phyloP scores from a whole-genome alignment of 2,329 filamentous ascomycete species.

The Fonsecaea erecta region DNA sequence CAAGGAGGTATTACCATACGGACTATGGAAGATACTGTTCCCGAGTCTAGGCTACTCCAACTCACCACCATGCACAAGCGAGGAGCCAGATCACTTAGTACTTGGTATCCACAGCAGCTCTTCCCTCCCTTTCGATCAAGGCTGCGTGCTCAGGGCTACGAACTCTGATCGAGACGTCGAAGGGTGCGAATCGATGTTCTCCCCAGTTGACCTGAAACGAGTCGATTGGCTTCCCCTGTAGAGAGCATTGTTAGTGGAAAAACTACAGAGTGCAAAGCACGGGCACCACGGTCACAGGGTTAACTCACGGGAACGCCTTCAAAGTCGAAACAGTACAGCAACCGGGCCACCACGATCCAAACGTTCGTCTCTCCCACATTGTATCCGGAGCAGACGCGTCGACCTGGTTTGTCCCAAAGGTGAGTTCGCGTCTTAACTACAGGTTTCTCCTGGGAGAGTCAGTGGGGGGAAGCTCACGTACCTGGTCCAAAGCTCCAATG shows the following conservation, averaged over 20 bases:
- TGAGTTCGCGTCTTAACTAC: background rate
- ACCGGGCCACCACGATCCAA: constrained; percentile 27
- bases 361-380: constrained; percentile 33
- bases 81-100: constrained; percentile 16
- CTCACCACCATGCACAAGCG: background rate
- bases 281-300: background rate
- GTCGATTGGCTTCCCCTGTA: constrained; percentile 27
- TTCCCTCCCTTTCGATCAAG: constrained; percentile 33
- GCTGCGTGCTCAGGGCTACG: constrained; percentile 35
- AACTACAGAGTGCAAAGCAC: background rate
- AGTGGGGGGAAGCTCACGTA: constrained; percentile 4
- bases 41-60: background rate
- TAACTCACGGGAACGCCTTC: constrained; percentile 25
- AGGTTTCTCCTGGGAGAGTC: background rate
- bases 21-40: background rate
- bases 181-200: constrained; percentile 38
- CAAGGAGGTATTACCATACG: background rate
- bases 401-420: constrained; percentile 9
- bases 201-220: constrained; percentile 25
- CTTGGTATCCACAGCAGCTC: constrained; percentile 25
- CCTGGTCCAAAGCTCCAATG: constrained; percentile 38
- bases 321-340: constrained; percentile 35
- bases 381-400: constrained; percentile 31
- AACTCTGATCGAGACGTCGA: constrained; percentile 39
- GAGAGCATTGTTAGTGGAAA: background rate